Evolutionary conservation across 768 basidiomycete species (phyloP).

Genomic region (Ramaria rubella): DNA sequence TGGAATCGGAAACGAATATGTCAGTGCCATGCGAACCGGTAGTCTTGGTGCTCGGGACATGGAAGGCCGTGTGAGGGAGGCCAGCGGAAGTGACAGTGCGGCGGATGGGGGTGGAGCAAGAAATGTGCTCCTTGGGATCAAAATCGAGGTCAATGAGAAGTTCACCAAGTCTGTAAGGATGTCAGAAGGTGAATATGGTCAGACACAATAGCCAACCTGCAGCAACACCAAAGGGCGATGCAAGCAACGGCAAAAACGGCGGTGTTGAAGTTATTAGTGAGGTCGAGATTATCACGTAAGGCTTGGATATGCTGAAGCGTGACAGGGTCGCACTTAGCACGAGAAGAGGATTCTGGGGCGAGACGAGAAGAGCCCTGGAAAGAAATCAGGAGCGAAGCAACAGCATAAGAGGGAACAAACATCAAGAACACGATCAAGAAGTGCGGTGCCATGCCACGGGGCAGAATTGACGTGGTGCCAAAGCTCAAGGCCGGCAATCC

Average conservation of each 20-base stretch:
- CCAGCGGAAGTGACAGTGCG: neutral
- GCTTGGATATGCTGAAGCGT: constrained; percentile 28
- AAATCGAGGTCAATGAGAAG: constrained; percentile 1
- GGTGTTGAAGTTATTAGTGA: constrained; percentile 24
- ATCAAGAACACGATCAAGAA: constrained; percentile 10
- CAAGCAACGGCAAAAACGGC: constrained; percentile 32
- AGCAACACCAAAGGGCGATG: constrained; percentile 31
- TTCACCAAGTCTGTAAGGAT: constrained; percentile 19
- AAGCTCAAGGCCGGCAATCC: constrained; percentile 29
- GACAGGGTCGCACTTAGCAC: constrained; percentile 26
- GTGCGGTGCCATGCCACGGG: constrained; percentile 27
- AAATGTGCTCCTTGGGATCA: neutral
- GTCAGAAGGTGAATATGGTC: no score
- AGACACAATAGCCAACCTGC: no score
- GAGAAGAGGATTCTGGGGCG: constrained; percentile 15
- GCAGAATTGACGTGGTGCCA: constrained; percentile 35
- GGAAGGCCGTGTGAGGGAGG: neutral
- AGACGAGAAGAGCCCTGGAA: constrained; percentile 1
- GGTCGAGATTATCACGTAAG: constrained; percentile 20
- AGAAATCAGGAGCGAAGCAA: neutral
- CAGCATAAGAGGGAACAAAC: neutral
- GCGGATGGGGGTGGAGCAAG: neutral
- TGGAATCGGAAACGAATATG: neutral
- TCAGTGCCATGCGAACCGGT: neutral
- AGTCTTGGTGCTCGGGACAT: constrained; percentile 1